Percentiles rank a stretch among this genome's conserved stretches.
These are phyloP conservation scores for Sporothrix schenckii DNA, from an alignment of 2,329 filamentous ascomycete species.

Conservation along the genomic window DNA sequence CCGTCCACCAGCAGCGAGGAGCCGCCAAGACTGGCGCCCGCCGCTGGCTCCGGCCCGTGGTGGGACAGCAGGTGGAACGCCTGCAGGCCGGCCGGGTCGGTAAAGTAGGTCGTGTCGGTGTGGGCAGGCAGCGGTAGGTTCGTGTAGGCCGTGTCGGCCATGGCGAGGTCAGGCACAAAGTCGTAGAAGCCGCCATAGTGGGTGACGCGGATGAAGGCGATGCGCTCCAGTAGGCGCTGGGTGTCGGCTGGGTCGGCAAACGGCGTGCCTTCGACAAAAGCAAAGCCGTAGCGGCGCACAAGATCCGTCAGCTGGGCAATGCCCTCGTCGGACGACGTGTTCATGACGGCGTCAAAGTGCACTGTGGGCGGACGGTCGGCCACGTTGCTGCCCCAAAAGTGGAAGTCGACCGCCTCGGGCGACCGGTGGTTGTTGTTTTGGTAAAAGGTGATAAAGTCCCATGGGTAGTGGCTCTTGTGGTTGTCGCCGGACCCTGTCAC, in stretches of 20 bases:
- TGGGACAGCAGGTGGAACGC: slow-evolving; percentile 90
- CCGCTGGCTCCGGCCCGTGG: slow-evolving; percentile 51
- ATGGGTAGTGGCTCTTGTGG: slow-evolving; percentile 69
- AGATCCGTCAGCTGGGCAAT: slow-evolving; percentile 63
- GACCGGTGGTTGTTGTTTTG: slow-evolving; percentile 42
- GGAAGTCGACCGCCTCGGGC: slow-evolving; percentile 42
- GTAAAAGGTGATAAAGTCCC: slow-evolving; percentile 62
- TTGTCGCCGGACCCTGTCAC: slow-evolving; percentile 66
- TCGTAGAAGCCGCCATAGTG: slow-evolving; percentile 84
- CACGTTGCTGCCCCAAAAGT: slow-evolving; percentile 44
- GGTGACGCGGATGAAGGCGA: slow-evolving; percentile 84
- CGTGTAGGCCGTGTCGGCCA: slow-evolving; percentile 91
- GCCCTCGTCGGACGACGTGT: slow-evolving; percentile 50
- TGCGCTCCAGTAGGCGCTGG: slow-evolving; percentile 72
- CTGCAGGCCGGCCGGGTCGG: slow-evolving; percentile 86
- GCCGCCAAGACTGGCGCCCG: slow-evolving; percentile 59
- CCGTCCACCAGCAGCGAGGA: slow-evolving; percentile 83
- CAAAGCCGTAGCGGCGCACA: slow-evolving; percentile 72
- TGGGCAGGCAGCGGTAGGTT: slow-evolving; percentile 80
- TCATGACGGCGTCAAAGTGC: slow-evolving; percentile 63
- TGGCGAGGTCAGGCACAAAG: slow-evolving; percentile 84
- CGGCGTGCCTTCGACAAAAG: slow-evolving; percentile 73
- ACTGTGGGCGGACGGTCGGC: slow-evolving; percentile 59
- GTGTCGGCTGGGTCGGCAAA: slow-evolving; percentile 68
- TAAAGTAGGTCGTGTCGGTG: slow-evolving; percentile 96